Conservation (phyloP, 2,329 filamentous ascomycete species). For the Alternaria atra region DNA sequence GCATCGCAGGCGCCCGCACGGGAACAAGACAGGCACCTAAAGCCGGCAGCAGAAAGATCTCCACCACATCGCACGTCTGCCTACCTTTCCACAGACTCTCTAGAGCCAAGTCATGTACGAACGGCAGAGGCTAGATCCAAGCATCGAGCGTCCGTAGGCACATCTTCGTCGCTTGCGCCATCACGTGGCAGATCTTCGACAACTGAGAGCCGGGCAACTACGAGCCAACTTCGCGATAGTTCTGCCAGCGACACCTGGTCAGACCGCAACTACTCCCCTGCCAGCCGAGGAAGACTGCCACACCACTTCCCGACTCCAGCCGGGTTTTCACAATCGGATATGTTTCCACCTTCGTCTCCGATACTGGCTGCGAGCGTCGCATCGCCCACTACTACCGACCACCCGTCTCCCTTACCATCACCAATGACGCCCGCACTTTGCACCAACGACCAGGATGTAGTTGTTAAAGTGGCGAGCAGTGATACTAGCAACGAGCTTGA, state of each 20-base stretch:
- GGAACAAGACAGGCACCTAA: conserved; percentile 42
- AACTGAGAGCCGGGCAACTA: conserved; percentile 23
- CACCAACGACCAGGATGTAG: conserved; percentile 36
- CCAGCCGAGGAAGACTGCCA: conserved; percentile 23
- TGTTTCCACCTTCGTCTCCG: conserved; percentile 40
- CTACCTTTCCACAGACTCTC: conserved; percentile 36
- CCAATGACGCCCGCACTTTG: conserved; percentile 48
- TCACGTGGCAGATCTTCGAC: conserved; percentile 38
- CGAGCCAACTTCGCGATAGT: conserved; percentile 40
- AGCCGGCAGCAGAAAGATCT: conserved; percentile 22
- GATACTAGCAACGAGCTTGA: conserved; percentile 45
- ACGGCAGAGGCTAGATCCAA: conserved; percentile 27
- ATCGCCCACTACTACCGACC: conserved; percentile 44
- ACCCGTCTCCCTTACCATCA: conserved; percentile 45
- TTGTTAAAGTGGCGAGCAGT: conserved; percentile 50
- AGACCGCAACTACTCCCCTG: conserved; percentile 24
- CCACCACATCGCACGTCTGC: conserved; percentile 34
- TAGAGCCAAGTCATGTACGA: conserved; percentile 38
- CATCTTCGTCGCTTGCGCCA: conserved; percentile 34
- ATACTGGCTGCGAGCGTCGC: conserved; percentile 36
- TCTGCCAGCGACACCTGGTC: conserved; percentile 39
- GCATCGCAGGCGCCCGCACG: conserved; percentile 50
- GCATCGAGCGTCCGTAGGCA: conserved; percentile 25
- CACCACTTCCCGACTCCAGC: conserved; percentile 35
- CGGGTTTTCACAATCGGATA: conserved; percentile 44